Percentiles rank a stretch among this genome's conserved stretches.
These are phyloP conservation scores for Porogramme epimiltina DNA, from an alignment of 1,284 basidiomycete species.

Conservation along the genomic window DNA sequence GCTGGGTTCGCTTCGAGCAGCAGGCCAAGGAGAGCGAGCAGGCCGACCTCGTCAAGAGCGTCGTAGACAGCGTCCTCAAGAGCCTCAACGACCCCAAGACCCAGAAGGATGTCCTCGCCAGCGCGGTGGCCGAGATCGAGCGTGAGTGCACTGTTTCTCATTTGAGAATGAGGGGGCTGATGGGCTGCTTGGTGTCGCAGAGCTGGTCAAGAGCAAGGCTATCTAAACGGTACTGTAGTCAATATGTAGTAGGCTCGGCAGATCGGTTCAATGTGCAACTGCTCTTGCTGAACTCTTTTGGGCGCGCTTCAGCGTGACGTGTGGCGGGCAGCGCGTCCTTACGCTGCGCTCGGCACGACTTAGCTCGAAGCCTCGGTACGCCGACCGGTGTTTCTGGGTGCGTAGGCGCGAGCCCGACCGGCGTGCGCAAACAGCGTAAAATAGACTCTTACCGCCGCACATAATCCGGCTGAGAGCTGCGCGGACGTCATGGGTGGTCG, in stretches of 20 bases:
- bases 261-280: background rate
- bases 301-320: no score
- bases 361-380: no score
- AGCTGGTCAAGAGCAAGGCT: constrained; percentile 70
- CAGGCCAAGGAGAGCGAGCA: constrained; percentile 97
- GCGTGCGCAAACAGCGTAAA: no score
- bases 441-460: no score
- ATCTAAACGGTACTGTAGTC: constrained; percentile 43
- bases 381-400: no score
- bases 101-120: constrained; percentile 88
- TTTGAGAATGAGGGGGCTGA: constrained; percentile 12
- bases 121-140: constrained; percentile 90
- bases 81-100: constrained; percentile 88
- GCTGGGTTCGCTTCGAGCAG: constrained; percentile 98
- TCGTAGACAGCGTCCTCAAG: constrained; percentile 87
- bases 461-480: no score
- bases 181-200: constrained; percentile 36
- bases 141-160: constrained; percentile 56
- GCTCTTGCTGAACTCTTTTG: background rate
- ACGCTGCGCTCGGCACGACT: no score
- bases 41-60: constrained; percentile 83
- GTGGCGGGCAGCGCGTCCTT: no score
- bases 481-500: no score
- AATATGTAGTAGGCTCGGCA: constrained; percentile 4
- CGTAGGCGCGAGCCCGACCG: no score